Base-by-base conservation (phyloP, 1,284 basidiomycete species). In the Golubevia sp. region DNA sequence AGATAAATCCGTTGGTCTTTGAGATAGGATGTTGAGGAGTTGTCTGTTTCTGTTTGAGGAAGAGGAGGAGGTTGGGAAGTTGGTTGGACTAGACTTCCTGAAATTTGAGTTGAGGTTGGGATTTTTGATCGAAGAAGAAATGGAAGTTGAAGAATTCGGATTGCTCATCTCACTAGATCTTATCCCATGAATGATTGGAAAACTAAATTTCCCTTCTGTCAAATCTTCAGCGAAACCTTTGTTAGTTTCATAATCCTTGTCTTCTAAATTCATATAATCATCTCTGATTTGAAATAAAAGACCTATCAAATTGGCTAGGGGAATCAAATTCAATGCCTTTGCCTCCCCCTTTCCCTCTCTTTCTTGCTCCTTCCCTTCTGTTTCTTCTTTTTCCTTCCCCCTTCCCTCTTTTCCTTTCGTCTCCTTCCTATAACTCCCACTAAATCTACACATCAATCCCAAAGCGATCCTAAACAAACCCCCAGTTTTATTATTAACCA, bases 211-310 rank as follows among this genome's bases (percentile, higher is more conserved):
- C 1, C 95, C 95, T 84, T 98, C 95, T 0, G 93, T 92, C 6
- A 98, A 86, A 77, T 97, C 95, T 85, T 98, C 95, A 4, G 92
- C 92, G 78, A 92, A 97, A 3, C 94, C 94, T 85, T 98, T 98
- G 85, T 96, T 94, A 38, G 89, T 87, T 1, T 90, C 87, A 77
- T 98, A 97, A 91, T 95, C 72, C 18, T 59, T 88, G 55, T 91
- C 93, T 76, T 95, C 91, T 34, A 99, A 86, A 81, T 99, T 99
- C 91, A 97, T 93, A 65, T 96, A 93, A 82, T 99, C 96, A 82
- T 99, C 97, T 24, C 95, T 87, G 70, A 99, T 97, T 84, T 99
- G 97, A 83, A 96, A 98, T 77, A 90, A 92, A 15, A 98, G 89
- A 1, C 96, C 94, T 68, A 99, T 92, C 8, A 98, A 87, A 82